These are phyloP conservation scores for Trametes cingulata DNA, from an alignment of 768 basidiomycete genomes.

Conservation along the genomic window DNA sequence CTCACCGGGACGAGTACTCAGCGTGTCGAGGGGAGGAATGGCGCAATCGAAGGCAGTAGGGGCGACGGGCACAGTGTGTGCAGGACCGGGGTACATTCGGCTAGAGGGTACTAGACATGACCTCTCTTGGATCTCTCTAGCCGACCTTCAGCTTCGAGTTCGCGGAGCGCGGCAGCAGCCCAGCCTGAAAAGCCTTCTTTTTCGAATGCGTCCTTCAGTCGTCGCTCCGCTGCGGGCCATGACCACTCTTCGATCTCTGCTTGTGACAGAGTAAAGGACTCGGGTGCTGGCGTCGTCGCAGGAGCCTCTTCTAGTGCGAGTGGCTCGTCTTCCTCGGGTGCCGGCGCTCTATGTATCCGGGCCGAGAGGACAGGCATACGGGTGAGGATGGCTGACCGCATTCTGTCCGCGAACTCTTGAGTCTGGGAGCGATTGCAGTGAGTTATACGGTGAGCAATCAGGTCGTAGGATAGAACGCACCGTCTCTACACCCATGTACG, in stretches of 20 bases:
- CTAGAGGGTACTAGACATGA: slow-evolving; percentile 12
- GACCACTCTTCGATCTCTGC: slow-evolving; percentile 40
- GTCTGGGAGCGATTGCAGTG: slow-evolving; percentile 37
- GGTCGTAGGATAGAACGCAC: slow-evolving; percentile 40
- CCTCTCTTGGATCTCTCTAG: slow-evolving; percentile 45
- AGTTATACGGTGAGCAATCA: not conserved
- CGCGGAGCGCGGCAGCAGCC: slow-evolving; percentile 51
- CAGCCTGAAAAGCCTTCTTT: slow-evolving; percentile 58
- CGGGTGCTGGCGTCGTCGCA: not conserved
- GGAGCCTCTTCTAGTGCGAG: not conserved
- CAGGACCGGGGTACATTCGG: not conserved
- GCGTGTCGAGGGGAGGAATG: no score
- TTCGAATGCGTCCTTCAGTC: slow-evolving; percentile 58
- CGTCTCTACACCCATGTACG: slow-evolving; percentile 52
- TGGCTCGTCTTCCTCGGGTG: slow-evolving; percentile 24
- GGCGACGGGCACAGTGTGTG: not conserved
- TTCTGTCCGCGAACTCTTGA: slow-evolving; percentile 57
- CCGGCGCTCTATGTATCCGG: slow-evolving; percentile 51
- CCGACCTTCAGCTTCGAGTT: slow-evolving; percentile 58
- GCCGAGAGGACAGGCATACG: slow-evolving; percentile 51
- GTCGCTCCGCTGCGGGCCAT: slow-evolving; percentile 53
- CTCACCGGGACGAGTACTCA: no score
- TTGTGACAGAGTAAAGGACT: not conserved
- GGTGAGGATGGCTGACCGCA: slow-evolving; percentile 50
- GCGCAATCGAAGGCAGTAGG: no score